phyloP scores from a whole-genome alignment of 768 basidiomycete genomes.

The Tylopilus rubrobrunneus region DNA sequence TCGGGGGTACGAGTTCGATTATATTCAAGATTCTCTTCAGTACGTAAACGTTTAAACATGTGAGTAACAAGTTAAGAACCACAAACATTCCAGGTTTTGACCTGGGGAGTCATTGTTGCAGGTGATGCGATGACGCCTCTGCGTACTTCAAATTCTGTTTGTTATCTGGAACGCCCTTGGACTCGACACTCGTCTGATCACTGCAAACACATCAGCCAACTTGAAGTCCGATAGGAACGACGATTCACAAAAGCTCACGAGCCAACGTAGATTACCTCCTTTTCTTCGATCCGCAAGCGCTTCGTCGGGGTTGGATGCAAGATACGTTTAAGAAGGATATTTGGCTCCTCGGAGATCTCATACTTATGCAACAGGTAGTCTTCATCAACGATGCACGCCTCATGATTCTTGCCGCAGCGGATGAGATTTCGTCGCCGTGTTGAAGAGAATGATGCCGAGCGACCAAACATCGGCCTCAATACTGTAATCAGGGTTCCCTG shows the following conservation, averaged over 20 bases:
- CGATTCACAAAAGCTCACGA: neutral
- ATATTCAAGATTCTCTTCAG: no score
- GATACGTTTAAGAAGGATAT: neutral
- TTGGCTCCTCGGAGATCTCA: slow-evolving; percentile 3
- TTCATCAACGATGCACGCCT: neutral
- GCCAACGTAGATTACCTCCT: neutral
- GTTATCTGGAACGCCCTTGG: neutral
- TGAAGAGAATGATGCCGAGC: slow-evolving; percentile 73
- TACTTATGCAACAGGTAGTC: slow-evolving; percentile 2
- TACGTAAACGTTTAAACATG: no score
- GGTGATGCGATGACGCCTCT: neutral
- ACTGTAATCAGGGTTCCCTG: slow-evolving; percentile 9
- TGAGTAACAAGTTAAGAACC: no score
- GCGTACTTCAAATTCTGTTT: neutral
- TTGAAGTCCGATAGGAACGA: no score
- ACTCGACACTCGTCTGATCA: neutral
- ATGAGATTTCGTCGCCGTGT: slow-evolving; percentile 60
- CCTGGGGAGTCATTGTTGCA: neutral
- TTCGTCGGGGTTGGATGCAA: neutral
- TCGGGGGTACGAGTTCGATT: no score
- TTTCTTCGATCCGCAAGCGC: neutral
- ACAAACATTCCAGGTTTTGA: no score
- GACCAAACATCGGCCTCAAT: slow-evolving; percentile 57
- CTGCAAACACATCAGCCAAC: neutral
- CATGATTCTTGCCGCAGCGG: neutral